Evolutionary conservation across 345 rosid species (phyloP).

Genomic region (Mangifera indica): DNA sequence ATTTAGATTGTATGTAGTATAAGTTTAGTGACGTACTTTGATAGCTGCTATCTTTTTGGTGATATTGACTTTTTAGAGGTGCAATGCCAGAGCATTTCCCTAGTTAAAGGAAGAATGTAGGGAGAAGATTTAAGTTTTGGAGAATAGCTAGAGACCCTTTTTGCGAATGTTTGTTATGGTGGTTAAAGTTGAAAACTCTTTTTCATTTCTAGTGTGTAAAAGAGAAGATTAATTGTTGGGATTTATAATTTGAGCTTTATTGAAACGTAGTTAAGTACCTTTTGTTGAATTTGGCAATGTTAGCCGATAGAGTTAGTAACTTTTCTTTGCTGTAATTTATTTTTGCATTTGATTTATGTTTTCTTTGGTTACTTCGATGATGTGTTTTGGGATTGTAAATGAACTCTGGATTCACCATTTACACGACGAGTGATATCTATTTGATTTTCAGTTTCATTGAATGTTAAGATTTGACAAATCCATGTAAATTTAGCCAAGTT

Average conservation of each 20-base stretch:
- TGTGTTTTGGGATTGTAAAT: background rate
- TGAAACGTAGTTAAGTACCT: background rate
- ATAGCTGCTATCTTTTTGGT: background rate
- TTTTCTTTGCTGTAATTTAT: background rate
- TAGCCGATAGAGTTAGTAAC: background rate
- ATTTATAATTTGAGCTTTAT: background rate
- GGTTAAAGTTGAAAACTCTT: background rate
- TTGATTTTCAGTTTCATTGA: background rate
- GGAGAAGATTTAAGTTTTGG: background rate
- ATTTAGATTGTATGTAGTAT: too few relatives aligned
- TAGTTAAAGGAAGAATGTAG: background rate
- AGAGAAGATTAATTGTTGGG: background rate
- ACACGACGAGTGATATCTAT: background rate
- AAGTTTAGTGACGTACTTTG: too few relatives aligned
- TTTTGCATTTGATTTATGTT: constrained; percentile 9
- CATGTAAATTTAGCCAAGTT: background rate
- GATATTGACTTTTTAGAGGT: background rate
- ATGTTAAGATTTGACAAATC: background rate
- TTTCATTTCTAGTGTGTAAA: background rate
- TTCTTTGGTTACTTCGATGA: constrained; percentile 9
- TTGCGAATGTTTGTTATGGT: background rate
- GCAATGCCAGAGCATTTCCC: background rate
- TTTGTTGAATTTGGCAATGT: background rate
- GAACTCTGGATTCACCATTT: background rate
- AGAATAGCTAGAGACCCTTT: constrained; percentile 3